Conservation (phyloP, 352 stramenopile genomes). For the Phytophthora sp. region DNA sequence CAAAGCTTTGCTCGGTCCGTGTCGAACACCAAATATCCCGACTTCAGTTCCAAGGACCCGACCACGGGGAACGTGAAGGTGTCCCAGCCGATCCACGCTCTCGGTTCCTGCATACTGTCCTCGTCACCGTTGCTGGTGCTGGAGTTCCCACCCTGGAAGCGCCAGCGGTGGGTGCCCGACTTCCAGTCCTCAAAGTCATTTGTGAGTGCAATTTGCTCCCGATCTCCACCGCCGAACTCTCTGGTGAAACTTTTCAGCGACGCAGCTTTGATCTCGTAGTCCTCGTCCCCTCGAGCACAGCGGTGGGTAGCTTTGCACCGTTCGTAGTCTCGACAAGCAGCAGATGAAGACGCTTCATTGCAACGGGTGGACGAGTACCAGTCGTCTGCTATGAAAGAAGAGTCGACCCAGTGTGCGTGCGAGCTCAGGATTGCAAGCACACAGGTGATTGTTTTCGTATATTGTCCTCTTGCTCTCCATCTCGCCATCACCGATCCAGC, state of each 20-base stretch:
- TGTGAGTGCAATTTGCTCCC: constrained; percentile 77
- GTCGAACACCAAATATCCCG: constrained; percentile 81
- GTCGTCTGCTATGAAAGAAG: constrained; percentile 36
- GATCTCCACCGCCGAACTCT: constrained; percentile 81
- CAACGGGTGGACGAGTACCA: constrained; percentile 73
- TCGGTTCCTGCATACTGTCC: constrained; percentile 26
- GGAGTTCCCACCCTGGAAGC: constrained; percentile 26
- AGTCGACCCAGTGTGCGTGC: neutral
- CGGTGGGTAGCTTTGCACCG: constrained; percentile 95
- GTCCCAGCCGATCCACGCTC: constrained; percentile 47
- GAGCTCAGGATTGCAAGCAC: neutral
- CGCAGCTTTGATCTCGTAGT: constrained; percentile 87
- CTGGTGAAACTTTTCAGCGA: constrained; percentile 78
- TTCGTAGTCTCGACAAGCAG: constrained; percentile 80
- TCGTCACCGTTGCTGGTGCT: constrained; percentile 4
- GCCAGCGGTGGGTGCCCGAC: constrained; percentile 80
- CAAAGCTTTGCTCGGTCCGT: constrained; percentile 60
- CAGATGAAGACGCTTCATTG: constrained; percentile 45
- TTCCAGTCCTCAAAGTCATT: constrained; percentile 98
- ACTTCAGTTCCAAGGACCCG: constrained; percentile 77
- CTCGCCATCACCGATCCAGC: neutral
- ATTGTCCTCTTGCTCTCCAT: neutral
- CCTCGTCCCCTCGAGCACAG: constrained; percentile 89
- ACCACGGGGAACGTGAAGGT: constrained; percentile 72
- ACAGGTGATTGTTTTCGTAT: neutral